Conservation (phyloP, 2,329 filamentous ascomycete species). For the Cladobotryum protrusum region DNA sequence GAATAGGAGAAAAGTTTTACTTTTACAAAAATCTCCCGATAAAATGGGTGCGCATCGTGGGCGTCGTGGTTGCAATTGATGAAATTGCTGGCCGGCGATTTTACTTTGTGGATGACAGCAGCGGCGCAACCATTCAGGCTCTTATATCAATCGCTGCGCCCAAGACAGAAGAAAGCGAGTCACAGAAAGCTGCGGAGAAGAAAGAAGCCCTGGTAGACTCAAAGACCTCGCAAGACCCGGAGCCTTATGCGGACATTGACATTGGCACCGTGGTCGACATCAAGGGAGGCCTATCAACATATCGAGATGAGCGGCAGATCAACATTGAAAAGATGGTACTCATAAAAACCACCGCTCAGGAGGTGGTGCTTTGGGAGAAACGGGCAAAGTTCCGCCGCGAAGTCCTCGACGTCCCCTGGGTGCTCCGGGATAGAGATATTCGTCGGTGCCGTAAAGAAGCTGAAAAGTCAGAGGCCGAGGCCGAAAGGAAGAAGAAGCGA, state of each 20-base stretch:
- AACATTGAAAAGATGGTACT: conserved; percentile 44
- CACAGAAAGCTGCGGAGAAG: neutral
- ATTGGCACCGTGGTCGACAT: conserved; percentile 52
- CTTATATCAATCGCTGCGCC: neutral
- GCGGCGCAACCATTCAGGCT: conserved; percentile 50
- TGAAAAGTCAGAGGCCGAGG: conserved; percentile 27
- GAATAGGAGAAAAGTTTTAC: conserved; percentile 47
- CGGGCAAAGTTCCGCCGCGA: conserved; percentile 42
- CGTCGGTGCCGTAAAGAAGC: conserved; percentile 44
- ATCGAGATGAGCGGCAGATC: conserved; percentile 45
- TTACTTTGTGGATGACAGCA: conserved; percentile 61
- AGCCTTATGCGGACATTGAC: conserved; percentile 31
- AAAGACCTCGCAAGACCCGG: conserved; percentile 2
- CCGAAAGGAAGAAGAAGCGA: conserved; percentile 21
- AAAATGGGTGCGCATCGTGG: conserved; percentile 66
- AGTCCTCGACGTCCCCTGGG: conserved; percentile 49
- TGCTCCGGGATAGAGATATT: conserved; percentile 43
- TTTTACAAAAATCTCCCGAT: conserved; percentile 72
- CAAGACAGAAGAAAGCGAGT: neutral
- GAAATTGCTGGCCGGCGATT: conserved; percentile 41
- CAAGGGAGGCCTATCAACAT: conserved; percentile 46
- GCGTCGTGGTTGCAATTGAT: conserved; percentile 60
- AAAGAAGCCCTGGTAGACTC: conserved; percentile 6
- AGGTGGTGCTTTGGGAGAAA: conserved; percentile 55
- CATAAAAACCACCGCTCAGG: conserved; percentile 47